These are phyloP conservation scores for Logfia minima DNA, from an alignment of 129 eudicot genomes.

Conservation along the genomic window DNA sequence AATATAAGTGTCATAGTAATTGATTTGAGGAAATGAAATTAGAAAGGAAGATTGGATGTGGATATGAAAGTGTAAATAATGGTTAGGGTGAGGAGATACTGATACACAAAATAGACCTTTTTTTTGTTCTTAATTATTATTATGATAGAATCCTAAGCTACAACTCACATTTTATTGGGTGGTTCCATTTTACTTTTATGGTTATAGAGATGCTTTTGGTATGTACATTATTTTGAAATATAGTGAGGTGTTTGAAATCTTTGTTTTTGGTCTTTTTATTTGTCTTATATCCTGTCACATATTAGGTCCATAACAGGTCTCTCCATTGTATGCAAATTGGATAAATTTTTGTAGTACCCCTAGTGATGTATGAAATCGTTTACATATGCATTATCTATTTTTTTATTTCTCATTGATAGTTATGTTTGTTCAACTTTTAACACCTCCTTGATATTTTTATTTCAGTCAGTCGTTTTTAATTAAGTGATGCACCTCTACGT, in stretches of 20 bases:
- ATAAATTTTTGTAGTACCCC: no score
- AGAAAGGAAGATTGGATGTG: background rate
- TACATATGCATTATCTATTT: no score
- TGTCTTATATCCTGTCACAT: no score
- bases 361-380: no score
- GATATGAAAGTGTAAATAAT: constrained; percentile 13
- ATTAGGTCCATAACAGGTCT: no score
- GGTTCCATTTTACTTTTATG: background rate
- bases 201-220: background rate
- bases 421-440: no score
- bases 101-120: constrained; percentile 12
- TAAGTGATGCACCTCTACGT: no score
- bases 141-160: background rate
- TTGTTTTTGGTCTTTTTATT: no score
- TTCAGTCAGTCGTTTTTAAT: no score
- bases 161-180: background rate
- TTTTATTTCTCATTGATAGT: no score
- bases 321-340: no score
- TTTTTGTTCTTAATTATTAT: background rate
- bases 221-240: background rate
- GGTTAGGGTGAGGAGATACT: background rate
- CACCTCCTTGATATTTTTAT: no score
- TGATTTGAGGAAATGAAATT: constrained; percentile 35
- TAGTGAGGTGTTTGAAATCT: background rate
- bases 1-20: constrained; percentile 53